phyloP scores from a whole-genome alignment of 352 stramenopile genomes.

The Pythium dissimile region DNA sequence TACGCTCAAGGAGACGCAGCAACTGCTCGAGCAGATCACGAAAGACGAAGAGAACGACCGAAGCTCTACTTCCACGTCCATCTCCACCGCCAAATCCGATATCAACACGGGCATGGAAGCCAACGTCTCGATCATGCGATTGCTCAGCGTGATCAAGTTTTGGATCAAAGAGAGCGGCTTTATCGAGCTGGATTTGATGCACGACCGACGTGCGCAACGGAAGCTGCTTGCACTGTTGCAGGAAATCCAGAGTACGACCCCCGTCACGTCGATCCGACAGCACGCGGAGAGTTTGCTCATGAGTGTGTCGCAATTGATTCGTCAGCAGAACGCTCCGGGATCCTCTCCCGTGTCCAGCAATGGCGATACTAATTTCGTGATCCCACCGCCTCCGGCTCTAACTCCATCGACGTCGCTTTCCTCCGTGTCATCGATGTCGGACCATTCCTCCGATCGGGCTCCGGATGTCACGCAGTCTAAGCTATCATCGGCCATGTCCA shows the following conservation, averaged over 20 bases:
- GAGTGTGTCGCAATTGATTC: conserved; percentile 58
- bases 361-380: conserved; percentile 3
- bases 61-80: conserved; percentile 54
- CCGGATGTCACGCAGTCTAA: conserved; percentile 27
- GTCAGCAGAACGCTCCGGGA: conserved; percentile 36
- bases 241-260: conserved; percentile 75
- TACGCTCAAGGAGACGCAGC: conserved; percentile 57
- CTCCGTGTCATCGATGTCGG: conserved; percentile 26
- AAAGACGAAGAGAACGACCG: conserved; percentile 57
- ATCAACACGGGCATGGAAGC: conserved; percentile 81
- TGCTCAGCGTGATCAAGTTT: conserved; percentile 84
- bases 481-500: conserved; percentile 52
- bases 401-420: conserved; percentile 28
- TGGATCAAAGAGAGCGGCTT: conserved; percentile 88
- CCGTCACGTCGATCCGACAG: conserved; percentile 67
- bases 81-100: conserved; percentile 69
- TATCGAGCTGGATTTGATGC: conserved; percentile 70
- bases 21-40: conserved; percentile 61
- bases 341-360: conserved; percentile 26
- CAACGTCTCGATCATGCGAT: conserved; percentile 83
- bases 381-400: conserved; percentile 26
- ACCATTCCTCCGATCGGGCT: conserved; percentile 6
- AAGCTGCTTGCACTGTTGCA: conserved; percentile 70
- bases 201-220: conserved; percentile 68
- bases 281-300: conserved; percentile 72